These are phyloP conservation scores for Casuarina cunninghamiana DNA, from an alignment of 306 rosid genomes.

Conservation along the genomic window DNA sequence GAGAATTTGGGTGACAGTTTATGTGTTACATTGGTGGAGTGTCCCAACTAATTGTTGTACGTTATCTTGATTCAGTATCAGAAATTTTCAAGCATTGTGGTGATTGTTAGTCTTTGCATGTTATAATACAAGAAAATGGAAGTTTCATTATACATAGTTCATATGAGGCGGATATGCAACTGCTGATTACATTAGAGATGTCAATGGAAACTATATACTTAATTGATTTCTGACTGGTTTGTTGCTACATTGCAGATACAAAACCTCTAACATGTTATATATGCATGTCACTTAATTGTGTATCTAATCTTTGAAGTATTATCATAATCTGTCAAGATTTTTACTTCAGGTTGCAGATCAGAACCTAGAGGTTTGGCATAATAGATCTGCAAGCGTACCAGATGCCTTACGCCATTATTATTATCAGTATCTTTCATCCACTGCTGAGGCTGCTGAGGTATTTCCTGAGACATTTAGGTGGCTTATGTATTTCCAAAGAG, in stretches of 20 bases:
- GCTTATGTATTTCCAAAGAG: slow-evolving; percentile 10
- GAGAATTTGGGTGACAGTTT: too few relatives aligned
- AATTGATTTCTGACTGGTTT: background rate
- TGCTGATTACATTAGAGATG: background rate
- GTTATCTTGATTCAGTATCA: too few relatives aligned
- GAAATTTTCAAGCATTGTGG: too few relatives aligned
- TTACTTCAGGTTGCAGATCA: slow-evolving; percentile 78
- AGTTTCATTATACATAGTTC: background rate
- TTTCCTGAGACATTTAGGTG: slow-evolving; percentile 27
- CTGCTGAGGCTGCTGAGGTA: slow-evolving; percentile 97
- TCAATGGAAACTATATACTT: background rate
- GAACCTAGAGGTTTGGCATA: slow-evolving; percentile 81
- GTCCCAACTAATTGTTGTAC: too few relatives aligned
- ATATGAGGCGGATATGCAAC: background rate
- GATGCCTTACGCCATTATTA: slow-evolving; percentile 98
- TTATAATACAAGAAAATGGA: background rate
- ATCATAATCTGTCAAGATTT: background rate
- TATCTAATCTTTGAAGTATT: slow-evolving; percentile 21
- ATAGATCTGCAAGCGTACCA: slow-evolving; percentile 82
- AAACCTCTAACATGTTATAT: slow-evolving; percentile 9
- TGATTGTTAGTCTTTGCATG: too few relatives aligned
- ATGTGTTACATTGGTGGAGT: too few relatives aligned
- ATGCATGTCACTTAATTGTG: slow-evolving; percentile 16
- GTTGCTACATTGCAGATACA: background rate
- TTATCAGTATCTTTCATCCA: slow-evolving; percentile 87